Percentiles rank a stretch among this genome's conserved stretches.
These are phyloP conservation scores for Globisporangium emineosum DNA, from an alignment of 352 stramenopile genomes.

Conservation along the genomic window DNA sequence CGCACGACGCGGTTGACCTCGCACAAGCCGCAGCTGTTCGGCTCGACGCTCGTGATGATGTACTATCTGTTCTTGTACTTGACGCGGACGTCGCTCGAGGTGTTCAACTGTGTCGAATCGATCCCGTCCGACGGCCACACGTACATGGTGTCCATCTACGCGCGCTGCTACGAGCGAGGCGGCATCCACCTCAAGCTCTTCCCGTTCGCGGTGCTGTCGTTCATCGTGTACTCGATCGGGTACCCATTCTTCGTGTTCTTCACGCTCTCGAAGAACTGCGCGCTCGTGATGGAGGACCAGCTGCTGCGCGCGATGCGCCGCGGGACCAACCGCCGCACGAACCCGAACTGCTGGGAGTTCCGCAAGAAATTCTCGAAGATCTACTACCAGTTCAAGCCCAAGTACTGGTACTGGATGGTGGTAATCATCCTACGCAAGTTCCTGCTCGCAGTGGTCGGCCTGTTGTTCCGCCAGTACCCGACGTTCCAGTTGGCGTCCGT, in stretches of 20 bases:
- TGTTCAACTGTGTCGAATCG: conserved; percentile 74
- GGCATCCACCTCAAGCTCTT: conserved; percentile 66
- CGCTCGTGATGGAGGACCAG: conserved; percentile 68
- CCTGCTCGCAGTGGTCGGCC: conserved; percentile 52
- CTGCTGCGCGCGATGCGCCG: conserved; percentile 53
- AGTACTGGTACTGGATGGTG: conserved; percentile 80
- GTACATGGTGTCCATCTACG: conserved; percentile 76
- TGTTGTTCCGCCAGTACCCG: conserved; percentile 72
- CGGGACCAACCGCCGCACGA: conserved; percentile 53
- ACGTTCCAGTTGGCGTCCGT: conserved; percentile 75
- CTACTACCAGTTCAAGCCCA: conserved; percentile 88
- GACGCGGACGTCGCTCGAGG: conserved; percentile 64
- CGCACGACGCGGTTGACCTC: conserved; percentile 54
- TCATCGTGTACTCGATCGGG: conserved; percentile 69
- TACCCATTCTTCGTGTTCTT: conserved; percentile 69
- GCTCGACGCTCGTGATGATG: conserved; percentile 76
- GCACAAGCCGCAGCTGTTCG: conserved; percentile 66
- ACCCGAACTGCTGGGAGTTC: conserved; percentile 70
- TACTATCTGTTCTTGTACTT: conserved; percentile 83
- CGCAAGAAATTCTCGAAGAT: conserved; percentile 77
- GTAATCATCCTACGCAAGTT: conserved; percentile 80
- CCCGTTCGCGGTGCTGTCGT: conserved; percentile 54
- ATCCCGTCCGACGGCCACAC: conserved; percentile 60
- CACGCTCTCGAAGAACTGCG: conserved; percentile 52
- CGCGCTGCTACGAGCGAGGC: conserved; percentile 52